Evolutionary conservation across 768 basidiomycete species (phyloP), one percentile per base, ranked within the genome.

Genomic region (Mycena maculata): DNA sequence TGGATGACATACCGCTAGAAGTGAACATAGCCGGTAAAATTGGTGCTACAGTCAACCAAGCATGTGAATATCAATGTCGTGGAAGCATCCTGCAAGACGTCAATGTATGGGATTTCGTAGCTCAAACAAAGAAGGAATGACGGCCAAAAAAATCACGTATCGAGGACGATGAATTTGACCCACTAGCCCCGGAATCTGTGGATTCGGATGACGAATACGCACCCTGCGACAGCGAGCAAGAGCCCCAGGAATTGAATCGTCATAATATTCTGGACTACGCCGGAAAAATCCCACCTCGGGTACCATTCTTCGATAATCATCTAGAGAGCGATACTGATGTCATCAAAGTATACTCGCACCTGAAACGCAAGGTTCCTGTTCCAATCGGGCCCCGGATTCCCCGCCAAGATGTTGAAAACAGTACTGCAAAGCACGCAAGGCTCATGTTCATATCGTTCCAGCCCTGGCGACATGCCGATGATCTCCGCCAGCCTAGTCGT

Each of bases 21-120:
- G 13, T 36, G 33, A 13, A 52, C 31, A 16, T 10, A 7, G 1
- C 54, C 48, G 23, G 36, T 70, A 23, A 67, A 7, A 10, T 75
- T 20, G 47, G 71, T 2, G 52, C 71, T 0, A 57, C 67, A 28
- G 45, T 63, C 0, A 39, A 38, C 25, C 77, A 77, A 47, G 49
- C 75, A 2, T 30, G 47, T 12, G 77, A 79, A 49, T 81, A 81
- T 50, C 54, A 72, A 16, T 52, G 56, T 3, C 57, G 74, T 23
- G 69, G 61, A 9, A n/a, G 62, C 0, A 22, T 22, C 1, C 60
- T 80, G 1, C 7, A 61, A 8, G 30, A 74, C 5, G 22, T 75
- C 4, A 71, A 36, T 56, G 23, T 80, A 0, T 81, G 76, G 76
- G 80, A 81, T 27, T 78, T 63, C 53, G 66, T 76, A 0, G 31